phyloP scores from a whole-genome alignment of 257 asterid genomes.

The Paulownia fortunei region DNA sequence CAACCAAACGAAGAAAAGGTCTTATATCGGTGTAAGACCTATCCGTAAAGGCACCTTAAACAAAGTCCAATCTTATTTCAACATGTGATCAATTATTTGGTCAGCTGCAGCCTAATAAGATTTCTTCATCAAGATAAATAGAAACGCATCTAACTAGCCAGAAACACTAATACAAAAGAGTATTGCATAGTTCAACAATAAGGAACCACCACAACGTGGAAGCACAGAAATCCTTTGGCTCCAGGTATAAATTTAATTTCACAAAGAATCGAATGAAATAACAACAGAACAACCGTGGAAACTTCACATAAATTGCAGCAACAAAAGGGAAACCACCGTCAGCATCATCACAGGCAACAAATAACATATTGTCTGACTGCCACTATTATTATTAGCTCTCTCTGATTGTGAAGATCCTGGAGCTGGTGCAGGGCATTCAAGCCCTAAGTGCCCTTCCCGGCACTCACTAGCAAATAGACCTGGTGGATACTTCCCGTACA shows the following conservation, averaged over 20 bases:
- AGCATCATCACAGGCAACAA: conserved; percentile 42
- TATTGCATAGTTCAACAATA: neutral
- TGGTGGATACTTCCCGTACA: conserved; percentile 75
- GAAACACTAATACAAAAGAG: neutral
- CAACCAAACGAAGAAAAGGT: neutral
- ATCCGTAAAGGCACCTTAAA: neutral
- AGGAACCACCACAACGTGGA: neutral
- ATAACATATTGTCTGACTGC: conserved; percentile 25
- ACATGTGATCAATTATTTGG: neutral
- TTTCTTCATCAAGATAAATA: neutral
- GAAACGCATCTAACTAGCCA: neutral
- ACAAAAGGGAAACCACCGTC: conserved; percentile 33
- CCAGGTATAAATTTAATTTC: neutral
- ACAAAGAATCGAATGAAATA: conserved; percentile 18
- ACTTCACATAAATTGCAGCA: conserved; percentile 41
- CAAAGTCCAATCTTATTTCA: neutral
- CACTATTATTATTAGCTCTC: conserved; percentile 14
- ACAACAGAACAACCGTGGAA: conserved; percentile 16
- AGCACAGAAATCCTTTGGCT: conserved; percentile 13
- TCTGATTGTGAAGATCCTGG: conserved; percentile 41
- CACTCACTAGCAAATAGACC: conserved; percentile 77
- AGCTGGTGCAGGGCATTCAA: conserved; percentile 53
- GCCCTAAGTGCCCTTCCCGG: conserved; percentile 50
- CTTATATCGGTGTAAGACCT: neutral
- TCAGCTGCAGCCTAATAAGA: neutral